Evolutionary conservation across 768 basidiomycete genomes (phyloP), one percentile per base, ranked within the genome.

Genomic region (Hysterangium stoloniferum): DNA sequence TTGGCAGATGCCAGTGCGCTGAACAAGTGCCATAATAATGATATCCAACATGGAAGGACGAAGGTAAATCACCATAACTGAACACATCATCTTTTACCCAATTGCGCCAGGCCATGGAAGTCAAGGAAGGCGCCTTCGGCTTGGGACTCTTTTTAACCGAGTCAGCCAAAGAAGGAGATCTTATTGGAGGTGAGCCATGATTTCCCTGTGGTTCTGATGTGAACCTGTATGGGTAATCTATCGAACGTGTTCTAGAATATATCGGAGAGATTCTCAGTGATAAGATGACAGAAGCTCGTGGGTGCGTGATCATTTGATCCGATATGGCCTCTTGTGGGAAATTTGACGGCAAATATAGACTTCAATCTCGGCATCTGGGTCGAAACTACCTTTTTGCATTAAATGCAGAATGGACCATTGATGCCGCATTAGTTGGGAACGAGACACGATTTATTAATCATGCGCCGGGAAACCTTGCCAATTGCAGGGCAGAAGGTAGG

Each of bases 361-460:
- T 19, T 9, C 40, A 41, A 41, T 25, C 44, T 7, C 44, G 38
- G 12, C 75, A 83, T 52, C 69, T 74, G 32, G 61, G 68, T 4
- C 73, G 83, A 34, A 80, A 74, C 52, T 89, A 89, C 54, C 69
- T 79, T 7, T 87, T 84, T 52, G 67, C 66, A 17, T 60, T 87
- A 44, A 76, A 81, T 55, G 36, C 59, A 0, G 61, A 62, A 0
- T 57, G 73, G 25, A 66, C 71, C 6, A 57, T 86, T n/a, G 86
- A 88, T 59, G 68, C 76, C 27, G 62, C 72, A 15, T 69, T 66
- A 31, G 72, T 67, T 1, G 84, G 82, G 4, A 86, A 86, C 52
- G 68, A 71, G 34, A 69, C 82, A n/a, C 71, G 84, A 12, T 86
- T 79, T 56, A 77, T 87, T 47, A 84, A 89, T 57, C 85, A 88